Base-by-base conservation (phyloP, 495 filamentous ascomycete species). In the Talaromyces adpressus region DNA sequence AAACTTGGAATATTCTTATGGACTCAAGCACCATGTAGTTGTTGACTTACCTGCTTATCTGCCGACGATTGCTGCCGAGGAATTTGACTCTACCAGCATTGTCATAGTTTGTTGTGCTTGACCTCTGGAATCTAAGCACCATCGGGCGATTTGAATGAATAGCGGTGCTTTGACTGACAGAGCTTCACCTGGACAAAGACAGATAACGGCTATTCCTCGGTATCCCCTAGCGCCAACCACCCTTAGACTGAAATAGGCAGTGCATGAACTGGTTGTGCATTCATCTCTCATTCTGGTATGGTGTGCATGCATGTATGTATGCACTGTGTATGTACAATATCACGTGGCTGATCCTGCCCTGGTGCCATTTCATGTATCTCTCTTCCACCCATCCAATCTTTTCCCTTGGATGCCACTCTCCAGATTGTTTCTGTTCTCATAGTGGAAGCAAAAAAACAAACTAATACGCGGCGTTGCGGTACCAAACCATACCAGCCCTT, bases 401-500 rank as follows among this genome's bases (percentile, higher is more conserved):
- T 52, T 23, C 49, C 4, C 11, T 20, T 52, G 16, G 16, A 5
- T 51, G 1, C 9, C 3, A n/a, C 34, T 7, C 16, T 18, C 29
- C 57, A 14, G 5, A 20, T 41, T 22, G 20, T 59, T 20, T 59
- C 32, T 22, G 29, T 8, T 4, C 34, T 61, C 34, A 16, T 16
- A 36, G 8, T 4, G 36, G 36, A 41, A 41, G 36, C 12, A 5
- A 41, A 41, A 41, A 41, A 14, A 14, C 11, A 41, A 41, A 16
- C 14, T 41, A 41, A 16, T 41, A 16, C 14, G 36, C 36, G 36
- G 12, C 36, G 20, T 62, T 62, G 60, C 47, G 60, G 34, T 41
- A 62, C 60, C 60, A 62, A 47, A 62, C 60, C 41, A 52, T 52
- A 12, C 60, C 60, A 30, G 60, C 60, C 45, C 29, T 53, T 16